Evolutionary conservation across 2,329 filamentous ascomycete species (phyloP), one percentile per base, ranked within the genome.

Genomic region (Pseudocercospora fuligena): DNA sequence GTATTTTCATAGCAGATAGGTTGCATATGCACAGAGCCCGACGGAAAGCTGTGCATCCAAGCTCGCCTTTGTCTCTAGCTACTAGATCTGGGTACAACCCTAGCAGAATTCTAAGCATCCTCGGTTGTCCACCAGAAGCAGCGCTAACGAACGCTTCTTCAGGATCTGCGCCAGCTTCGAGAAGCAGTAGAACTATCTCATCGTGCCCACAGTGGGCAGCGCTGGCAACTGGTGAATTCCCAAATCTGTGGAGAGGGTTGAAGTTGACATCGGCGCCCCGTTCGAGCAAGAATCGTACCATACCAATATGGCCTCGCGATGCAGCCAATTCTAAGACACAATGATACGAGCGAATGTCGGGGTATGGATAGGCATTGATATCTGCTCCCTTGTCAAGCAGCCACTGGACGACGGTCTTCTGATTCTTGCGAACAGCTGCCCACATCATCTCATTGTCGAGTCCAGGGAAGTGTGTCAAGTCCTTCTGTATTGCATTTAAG

Each of bases 171-270:
- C 63, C 63, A 29, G 29, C 16, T 8, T 61, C 46, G 12, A 65
- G 58, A 5, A 65, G 59, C 16, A 61, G n/a, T 9, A 43, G 12
- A 5, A 65, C 36, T 3, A 49, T 16, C 8, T 62, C 59, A 31
- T 27, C 23, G n/a, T 65, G 57, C 5, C 63, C 63, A 14, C 33
- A 21, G 14, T 23, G 11, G n/a, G 63, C 63, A n/a, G 54, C 65
- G 12, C 23, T 21, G 11, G 43, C 54, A 16, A 64, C n/a, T 33
- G 53, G 63, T 23, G n/a, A 16, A 21, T n/a, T 7, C 5, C 16
- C 25, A 33, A 25, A 36, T 27, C 36, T 21, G 21, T 47, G 56
- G 23, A 49, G 40, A 43, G 12, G 23, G 29, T 31, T 60, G 27
- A 19, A 54, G 19, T 33, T 58, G n/a, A 60, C 53, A 47, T 27